Conservation (phyloP, 805 yeast species). For the Alloascoidea africana region DNA sequence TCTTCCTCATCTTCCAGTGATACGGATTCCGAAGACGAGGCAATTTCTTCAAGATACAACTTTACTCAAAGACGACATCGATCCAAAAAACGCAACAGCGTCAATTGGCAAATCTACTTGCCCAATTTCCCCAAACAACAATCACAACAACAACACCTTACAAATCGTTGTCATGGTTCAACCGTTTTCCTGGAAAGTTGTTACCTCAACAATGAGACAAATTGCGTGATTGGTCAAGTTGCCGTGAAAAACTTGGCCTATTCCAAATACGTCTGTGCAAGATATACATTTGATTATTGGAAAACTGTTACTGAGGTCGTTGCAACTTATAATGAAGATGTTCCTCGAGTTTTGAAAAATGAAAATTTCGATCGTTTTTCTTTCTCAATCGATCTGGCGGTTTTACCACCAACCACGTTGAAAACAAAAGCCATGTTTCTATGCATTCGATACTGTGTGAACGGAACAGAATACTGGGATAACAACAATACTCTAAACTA, state of each 20-base stretch:
- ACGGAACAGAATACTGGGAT: slow-evolving; percentile 57
- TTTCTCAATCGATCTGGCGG: slow-evolving; percentile 33
- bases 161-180: slow-evolving; percentile 11
- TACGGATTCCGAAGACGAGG: slow-evolving; percentile 11
- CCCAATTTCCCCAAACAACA: slow-evolving; percentile 18
- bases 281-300: slow-evolving; percentile 77
- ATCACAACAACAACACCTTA: slow-evolving; percentile 6
- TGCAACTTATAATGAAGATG: slow-evolving; percentile 42
- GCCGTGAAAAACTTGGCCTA: slow-evolving; percentile 66
- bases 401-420: slow-evolving; percentile 15
- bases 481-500: slow-evolving; percentile 52
- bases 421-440: slow-evolving; percentile 22
- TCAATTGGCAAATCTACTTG: slow-evolving; percentile 15
- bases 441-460: slow-evolving; percentile 41
- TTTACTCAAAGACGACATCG: slow-evolving; percentile 9
- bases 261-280: slow-evolving; percentile 48
- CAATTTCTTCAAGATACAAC: slow-evolving; percentile 6
- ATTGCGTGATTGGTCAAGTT: slow-evolving; percentile 51
- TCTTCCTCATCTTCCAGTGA: slow-evolving; percentile 10
- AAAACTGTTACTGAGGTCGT: slow-evolving; percentile 53
- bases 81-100: too few relatives aligned
- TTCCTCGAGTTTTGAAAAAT: slow-evolving; percentile 27
- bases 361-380: slow-evolving; percentile 53
- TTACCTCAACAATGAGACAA: slow-evolving; percentile 41
- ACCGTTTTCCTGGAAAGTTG: slow-evolving; percentile 52